Base-by-base conservation (phyloP, 75 land plant species). In the Selaginella tamariscina region DNA sequence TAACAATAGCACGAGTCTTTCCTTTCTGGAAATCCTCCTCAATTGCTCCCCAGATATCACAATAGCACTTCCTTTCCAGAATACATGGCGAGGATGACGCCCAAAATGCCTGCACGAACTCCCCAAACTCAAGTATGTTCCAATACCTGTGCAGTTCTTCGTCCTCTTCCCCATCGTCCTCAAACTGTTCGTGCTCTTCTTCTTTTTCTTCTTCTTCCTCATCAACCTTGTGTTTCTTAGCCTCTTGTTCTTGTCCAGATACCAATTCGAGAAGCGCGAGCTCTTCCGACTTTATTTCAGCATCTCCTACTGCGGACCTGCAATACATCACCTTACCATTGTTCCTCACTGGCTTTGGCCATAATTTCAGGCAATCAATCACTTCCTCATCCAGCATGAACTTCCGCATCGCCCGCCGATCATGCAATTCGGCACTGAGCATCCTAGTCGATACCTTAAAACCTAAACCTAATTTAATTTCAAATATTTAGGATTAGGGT, bases 261-360 rank as follows among this genome's bases (percentile, higher is more conserved):
- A 39, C 49, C 49, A 39, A 5, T 5, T 39, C 15, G 49, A 39
- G 49, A 39, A 39, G 49, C 15, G 5, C 49, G 49, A 5, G 49
- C 49, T 39, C 49, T 39, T 9, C 67, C 27, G 31, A 24, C 20
- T 30, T 71, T 73, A 95, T 96, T 90, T 24, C 88, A 77, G 29
- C 80, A 81, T 56, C 87, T 91, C 55, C 96, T 87, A 74, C 89
- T 95, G 92, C 99, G 87, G 24, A 87, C 91, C 65, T 95, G 99
- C 78, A 85, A 90, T 28, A 82, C 85, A 76, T 90, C 85, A 80
- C 92, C 85, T 70, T 80, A 79, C 54, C 88, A 88, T 55, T 87
- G 79, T 63, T 84, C 88, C 66, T 95, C 89, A 33, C 81, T 78
- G 32, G 83, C 79, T 59, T 83, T 77, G 2, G 84, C 85, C 18